Base-by-base conservation (phyloP, 805 yeast genomes). In the Cyberlindnera japonica region DNA sequence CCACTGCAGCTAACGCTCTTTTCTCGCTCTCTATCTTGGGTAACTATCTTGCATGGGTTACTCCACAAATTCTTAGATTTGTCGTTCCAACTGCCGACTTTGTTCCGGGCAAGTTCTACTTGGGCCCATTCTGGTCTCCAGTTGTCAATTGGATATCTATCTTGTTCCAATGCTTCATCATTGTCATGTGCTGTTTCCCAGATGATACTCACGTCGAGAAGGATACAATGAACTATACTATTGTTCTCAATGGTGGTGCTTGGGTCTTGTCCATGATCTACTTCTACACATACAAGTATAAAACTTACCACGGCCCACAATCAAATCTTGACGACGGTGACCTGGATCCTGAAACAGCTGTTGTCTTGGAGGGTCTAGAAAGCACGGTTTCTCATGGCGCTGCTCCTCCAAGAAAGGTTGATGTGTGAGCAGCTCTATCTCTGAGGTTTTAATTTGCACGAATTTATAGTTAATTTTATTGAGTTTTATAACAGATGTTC, bases 11-110 rank as follows among this genome's bases (percentile, higher is more conserved):
- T 3, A 67, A 64, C 42, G 88, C 89, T n/a, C 65, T 83, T 33
- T 83, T 82, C 63, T 74, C 84, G 1, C 65, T 82, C 29, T 75
- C 74, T 24, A 73, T 79, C 44, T 74, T 82, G 9, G 81, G 85
- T 41, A 77, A 79, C 55, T 72, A 74, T 49, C 61, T 80, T 20
- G 77, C 85, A 3, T 77, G 86, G 84, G 67, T 75, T 37, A 64
- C 69, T 33, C 88, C 89, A 17, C 72, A 78, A 19, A 64, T 75
- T 37, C 62, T 78, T 41, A 66, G 76, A 38, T 69, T 81, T n/a
- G 28, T 22, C 26, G 11, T 62, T 4, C 44, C 47, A 14, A 11
- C 41, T 15, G 33, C 38, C 2, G 67, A 72, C 32, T 77, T 77
- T 50, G 63, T 53, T 6, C 83, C 84, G 3, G 90, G 89, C 6